Base-by-base conservation (phyloP, 1,284 basidiomycete genomes). In the Tilletia walkeri region DNA sequence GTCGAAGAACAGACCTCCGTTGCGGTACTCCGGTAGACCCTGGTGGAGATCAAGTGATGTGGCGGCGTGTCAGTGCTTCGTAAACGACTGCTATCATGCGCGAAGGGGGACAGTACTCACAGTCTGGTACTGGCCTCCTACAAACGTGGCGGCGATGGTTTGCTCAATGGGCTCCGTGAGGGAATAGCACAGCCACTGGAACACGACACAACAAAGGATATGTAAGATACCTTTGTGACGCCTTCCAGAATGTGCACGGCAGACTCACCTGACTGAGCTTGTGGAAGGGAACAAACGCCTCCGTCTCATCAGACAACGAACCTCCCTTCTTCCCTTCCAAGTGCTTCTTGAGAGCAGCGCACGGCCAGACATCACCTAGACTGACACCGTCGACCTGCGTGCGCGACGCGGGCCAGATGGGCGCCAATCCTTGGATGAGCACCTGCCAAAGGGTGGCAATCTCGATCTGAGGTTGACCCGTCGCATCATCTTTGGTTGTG, bases 331-430 rank as follows among this genome's bases (percentile, higher is more conserved):
- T 36, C 56, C 49, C 54, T 10, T 63, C 20, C 49, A 30, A 71
- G 34, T 0, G 16, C 0, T 73, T 59, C 34, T 67, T 67, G 6
- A 79, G 72, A 1, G 74, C 74, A 1, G 49, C 12, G 70, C 74
- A 74, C 5, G 90, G 90, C 94, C 94, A 96, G 59, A 94, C 93
- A 81, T 96, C 94, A 38, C 94, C 94, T 12, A 95, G 88, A 0
- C 91, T 83, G 12, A 90, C 83, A 2, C 89, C 90, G 54, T 86
- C 87, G 63, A 93, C 85, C 1, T 87, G 86, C 0, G 89, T 88
- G 38, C 94, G 89, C 7, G 90, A 88, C 0, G 76, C 72, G 0
- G 92, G 94, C 95, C 95, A 97, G 79, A 97, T 94, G 9, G 90
- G 88, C 63, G 90, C 88, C 10, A 98, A 87, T 2, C 93, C 91